Percentiles rank a stretch among this genome's conserved stretches.
Evolutionary conservation across 1,139 yeast species (phyloP).

Genomic region (Scheffersomyces lignicola): DNA sequence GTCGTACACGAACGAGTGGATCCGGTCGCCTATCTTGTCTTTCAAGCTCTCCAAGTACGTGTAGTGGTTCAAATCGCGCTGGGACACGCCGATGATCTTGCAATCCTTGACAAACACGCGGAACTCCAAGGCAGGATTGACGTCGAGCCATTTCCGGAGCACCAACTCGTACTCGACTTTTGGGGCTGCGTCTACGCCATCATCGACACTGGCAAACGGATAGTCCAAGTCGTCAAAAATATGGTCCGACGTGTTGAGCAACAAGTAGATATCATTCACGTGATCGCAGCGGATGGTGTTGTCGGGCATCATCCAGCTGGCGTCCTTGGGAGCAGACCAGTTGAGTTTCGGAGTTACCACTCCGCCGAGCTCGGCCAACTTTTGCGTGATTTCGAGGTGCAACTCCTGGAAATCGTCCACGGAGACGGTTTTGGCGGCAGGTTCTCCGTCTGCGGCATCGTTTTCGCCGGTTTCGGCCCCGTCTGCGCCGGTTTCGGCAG

Average conservation of each 20-base stretch:
- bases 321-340: slow-evolving; percentile 97
- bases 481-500: slow-evolving; percentile 7
- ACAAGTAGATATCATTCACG: slow-evolving; percentile 72
- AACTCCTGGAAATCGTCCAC: slow-evolving; percentile 50
- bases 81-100: slow-evolving; percentile 70
- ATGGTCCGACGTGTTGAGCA: slow-evolving; percentile 85
- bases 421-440: background rate
- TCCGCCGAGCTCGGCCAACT: slow-evolving; percentile 47
- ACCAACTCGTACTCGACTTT: slow-evolving; percentile 57
- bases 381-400: slow-evolving; percentile 49
- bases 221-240: slow-evolving; percentile 79
- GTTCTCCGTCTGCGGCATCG: slow-evolving; percentile 6
- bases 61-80: slow-evolving; percentile 83
- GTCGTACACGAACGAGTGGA: slow-evolving; percentile 55
- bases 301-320: slow-evolving; percentile 85
- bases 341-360: slow-evolving; percentile 84
- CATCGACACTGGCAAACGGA: slow-evolving; percentile 53
- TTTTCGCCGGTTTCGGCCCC: slow-evolving; percentile 37
- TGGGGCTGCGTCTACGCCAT: background rate
- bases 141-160: slow-evolving; percentile 72
- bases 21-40: slow-evolving; percentile 44
- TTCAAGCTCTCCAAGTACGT: slow-evolving; percentile 56
- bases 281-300: slow-evolving; percentile 70
- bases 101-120: slow-evolving; percentile 73
- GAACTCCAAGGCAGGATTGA: slow-evolving; percentile 90